Conservation (phyloP, 164 flowering plant genomes). For the Nymphaea colorata region DNA sequence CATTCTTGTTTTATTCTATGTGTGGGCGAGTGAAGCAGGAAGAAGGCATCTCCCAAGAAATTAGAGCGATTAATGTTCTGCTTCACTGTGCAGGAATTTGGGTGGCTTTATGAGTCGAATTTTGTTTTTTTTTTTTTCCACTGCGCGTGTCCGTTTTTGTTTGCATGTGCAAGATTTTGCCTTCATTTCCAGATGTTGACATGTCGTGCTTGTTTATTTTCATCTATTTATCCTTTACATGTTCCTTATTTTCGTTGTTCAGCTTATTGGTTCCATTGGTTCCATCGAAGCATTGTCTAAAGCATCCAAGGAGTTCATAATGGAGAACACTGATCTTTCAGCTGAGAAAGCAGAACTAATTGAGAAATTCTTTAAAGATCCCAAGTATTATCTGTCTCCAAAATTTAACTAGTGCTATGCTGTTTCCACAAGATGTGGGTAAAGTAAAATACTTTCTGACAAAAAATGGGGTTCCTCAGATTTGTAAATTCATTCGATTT, state of each 20-base stretch:
- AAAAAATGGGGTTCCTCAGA: no score
- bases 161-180: neutral
- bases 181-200: neutral
- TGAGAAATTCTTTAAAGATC: conserved; percentile 60
- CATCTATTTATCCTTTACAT: neutral
- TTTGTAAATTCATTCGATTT: no score
- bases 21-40: neutral
- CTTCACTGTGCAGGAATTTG: no score
- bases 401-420: conserved; percentile 14
- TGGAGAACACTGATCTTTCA: conserved; percentile 86
- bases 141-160: neutral
- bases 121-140: neutral
- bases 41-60: neutral
- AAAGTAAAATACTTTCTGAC: no score
- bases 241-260: conserved; percentile 8
- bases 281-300: conserved; percentile 88
- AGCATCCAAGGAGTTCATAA: conserved; percentile 52
- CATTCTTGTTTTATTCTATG: neutral
- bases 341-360: conserved; percentile 69
- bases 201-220: no score
- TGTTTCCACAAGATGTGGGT: neutral
- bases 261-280: conserved; percentile 84
- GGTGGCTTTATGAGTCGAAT: no score
- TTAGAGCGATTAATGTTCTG: no score
- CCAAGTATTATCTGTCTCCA: conserved; percentile 46